phyloP scores from a whole-genome alignment of 1,139 yeast genomes.

The Yamadazyma trypodendri region DNA sequence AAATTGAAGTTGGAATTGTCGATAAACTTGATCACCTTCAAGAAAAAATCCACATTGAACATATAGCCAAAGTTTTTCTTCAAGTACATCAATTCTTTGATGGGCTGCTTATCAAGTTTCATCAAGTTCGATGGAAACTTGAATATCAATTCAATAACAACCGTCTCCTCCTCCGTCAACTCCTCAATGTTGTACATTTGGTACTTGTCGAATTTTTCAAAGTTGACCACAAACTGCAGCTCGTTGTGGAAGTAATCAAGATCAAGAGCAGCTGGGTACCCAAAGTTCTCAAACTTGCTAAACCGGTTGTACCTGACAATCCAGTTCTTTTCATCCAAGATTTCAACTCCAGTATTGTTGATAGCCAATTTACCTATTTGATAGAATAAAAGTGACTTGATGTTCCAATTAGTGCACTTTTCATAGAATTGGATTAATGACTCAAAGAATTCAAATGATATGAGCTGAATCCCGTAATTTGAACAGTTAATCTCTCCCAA shows the following conservation, averaged over 20 bases:
- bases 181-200: constrained; percentile 12
- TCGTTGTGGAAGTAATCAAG: constrained; percentile 8
- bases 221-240: constrained; percentile 3
- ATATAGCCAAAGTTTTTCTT: constrained; percentile 52
- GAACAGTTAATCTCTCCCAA: constrained; percentile 80
- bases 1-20: constrained; percentile 68
- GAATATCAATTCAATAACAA: constrained; percentile 48
- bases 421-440: constrained; percentile 48
- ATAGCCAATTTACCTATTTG: constrained; percentile 73
- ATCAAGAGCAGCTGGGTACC: constrained; percentile 9
- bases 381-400: constrained; percentile 76
- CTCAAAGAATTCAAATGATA: constrained; percentile 41
- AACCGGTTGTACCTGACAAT: constrained; percentile 53
- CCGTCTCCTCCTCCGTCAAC: constrained; percentile 12
- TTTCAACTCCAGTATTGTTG: constrained; percentile 78
- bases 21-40: constrained; percentile 59
- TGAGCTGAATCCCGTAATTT: constrained; percentile 58
- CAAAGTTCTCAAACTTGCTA: constrained; percentile 25
- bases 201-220: constrained; percentile 6
- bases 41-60: constrained; percentile 58
- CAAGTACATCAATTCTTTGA: constrained; percentile 57
- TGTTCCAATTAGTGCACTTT: constrained; percentile 56
- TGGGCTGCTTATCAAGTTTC: constrained; percentile 66
- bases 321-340: constrained; percentile 85
- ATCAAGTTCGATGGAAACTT: constrained; percentile 64